Conservation (phyloP, 331 rosid genomes). For the Prunus yedoensis region DNA sequence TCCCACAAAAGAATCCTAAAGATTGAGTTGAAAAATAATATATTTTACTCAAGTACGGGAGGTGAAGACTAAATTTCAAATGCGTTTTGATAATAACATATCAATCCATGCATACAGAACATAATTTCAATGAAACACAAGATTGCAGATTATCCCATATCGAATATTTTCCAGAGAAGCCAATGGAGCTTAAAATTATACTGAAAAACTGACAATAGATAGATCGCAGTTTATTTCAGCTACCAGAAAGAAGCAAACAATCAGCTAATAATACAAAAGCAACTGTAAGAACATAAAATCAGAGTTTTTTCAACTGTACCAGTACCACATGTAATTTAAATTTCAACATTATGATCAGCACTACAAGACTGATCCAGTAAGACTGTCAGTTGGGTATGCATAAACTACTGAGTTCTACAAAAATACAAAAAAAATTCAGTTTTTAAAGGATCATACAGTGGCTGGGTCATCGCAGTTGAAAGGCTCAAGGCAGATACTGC, state of each 20-base stretch:
- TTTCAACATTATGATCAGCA: neutral
- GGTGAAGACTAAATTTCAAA: neutral
- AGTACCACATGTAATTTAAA: neutral
- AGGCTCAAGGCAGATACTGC: conserved; percentile 90
- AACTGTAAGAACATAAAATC: neutral
- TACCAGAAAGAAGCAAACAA: neutral
- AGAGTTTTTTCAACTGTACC: neutral
- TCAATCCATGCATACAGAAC: neutral
- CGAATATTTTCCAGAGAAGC: neutral
- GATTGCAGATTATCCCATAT: neutral
- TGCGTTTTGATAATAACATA: neutral
- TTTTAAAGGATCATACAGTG: conserved; percentile 49
- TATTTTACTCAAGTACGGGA: neutral
- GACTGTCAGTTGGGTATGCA: conserved; percentile 11
- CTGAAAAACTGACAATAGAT: neutral
- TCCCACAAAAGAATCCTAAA: neutral
- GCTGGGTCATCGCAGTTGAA: conserved; percentile 70
- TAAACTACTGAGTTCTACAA: neutral
- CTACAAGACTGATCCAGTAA: neutral
- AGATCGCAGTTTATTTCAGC: conserved; percentile 1
- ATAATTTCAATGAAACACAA: neutral
- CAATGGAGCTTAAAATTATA: neutral
- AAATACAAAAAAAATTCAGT: neutral
- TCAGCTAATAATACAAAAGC: neutral
- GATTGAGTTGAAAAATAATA: neutral